Base-by-base conservation (phyloP, 2,329 filamentous ascomycete genomes). In the Calycina marina region DNA sequence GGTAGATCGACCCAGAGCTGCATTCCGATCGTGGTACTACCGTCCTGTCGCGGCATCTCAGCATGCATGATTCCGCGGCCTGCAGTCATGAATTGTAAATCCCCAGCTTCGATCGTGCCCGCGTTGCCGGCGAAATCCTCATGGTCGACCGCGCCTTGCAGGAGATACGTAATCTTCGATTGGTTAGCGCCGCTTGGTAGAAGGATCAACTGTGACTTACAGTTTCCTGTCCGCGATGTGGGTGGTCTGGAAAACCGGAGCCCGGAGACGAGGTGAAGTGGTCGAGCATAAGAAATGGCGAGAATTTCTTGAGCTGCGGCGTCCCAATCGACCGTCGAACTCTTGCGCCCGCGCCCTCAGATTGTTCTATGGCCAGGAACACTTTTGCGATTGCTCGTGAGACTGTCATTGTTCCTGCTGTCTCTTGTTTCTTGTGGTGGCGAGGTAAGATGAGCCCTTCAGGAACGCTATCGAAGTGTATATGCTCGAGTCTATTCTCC, bases 71-170 rank as follows among this genome's bases (percentile, higher is more conserved):
- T 92, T 25, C 88, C 88, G 13, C 69, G 65, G 4, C 88, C 88
- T 1, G 88, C 88, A 0, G 88, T 94, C 90, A 96, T 96, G 65
- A 96, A 96, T 54, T 96, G 88, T 29, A 96, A 60, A 53, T 94
- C 88, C n/a, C 88, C 88, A 0, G 79, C 59, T 39, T 77, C 67
- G 45, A 96, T 83, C 3, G 80, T 90, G 36, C 88, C 90, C 30
- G 68, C 68, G 60, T 90, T 77, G 9, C 85, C 85, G 2, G 82
- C 77, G 46, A 93, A 93, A 56, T 93, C 85, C 59, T 93, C 85
- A 51, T 93, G 85, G 58, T 93, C 84, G 37, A 93, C 74, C 3
- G 71, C 82, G 42, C 88, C 88, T 10, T 69, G 60, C n/a, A 96
- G 66, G 17, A 96, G 65, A 54, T 94, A 94, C 1, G 85, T 93